Evolutionary conservation across 2,329 filamentous ascomycete species (phyloP).

Genomic region (Lecanosticta acicola): DNA sequence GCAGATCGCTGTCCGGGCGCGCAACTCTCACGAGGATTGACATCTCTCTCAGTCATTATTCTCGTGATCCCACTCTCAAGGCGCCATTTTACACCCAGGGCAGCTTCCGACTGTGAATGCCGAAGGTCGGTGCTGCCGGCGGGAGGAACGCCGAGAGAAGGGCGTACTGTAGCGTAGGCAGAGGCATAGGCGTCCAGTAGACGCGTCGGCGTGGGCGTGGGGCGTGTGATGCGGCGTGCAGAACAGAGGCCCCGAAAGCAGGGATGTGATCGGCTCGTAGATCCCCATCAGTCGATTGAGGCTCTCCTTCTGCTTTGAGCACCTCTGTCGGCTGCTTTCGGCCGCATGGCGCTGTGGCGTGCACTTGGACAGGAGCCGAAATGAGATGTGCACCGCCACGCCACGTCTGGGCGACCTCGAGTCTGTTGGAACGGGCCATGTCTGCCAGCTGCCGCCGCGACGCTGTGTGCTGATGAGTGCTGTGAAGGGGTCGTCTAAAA

Average conservation of each 20-base stretch:
- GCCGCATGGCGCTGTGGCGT: neutral
- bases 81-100: no score
- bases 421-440: neutral
- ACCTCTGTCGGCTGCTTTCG: neutral
- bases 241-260: neutral
- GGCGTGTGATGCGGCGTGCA: neutral
- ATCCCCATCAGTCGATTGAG: slow-evolving; percentile 3
- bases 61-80: no score
- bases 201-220: no score
- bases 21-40: no score
- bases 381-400: slow-evolving; percentile 6
- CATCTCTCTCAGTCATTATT: no score
- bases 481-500: slow-evolving; percentile 1
- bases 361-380: slow-evolving; percentile 5
- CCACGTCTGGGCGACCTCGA: neutral
- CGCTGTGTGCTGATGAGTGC: no score
- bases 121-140: no score
- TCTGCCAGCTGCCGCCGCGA: neutral
- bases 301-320: slow-evolving; percentile 1
- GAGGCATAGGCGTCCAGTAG: no score
- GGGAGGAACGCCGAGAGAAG: no score
- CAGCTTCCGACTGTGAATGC: no score
- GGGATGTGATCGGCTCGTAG: neutral
- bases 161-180: no score
- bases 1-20: no score